Evolutionary conservation across 2,329 filamentous ascomycete genomes (phyloP).

Genomic region (Nothophaeocryptopus gaeumannii): DNA sequence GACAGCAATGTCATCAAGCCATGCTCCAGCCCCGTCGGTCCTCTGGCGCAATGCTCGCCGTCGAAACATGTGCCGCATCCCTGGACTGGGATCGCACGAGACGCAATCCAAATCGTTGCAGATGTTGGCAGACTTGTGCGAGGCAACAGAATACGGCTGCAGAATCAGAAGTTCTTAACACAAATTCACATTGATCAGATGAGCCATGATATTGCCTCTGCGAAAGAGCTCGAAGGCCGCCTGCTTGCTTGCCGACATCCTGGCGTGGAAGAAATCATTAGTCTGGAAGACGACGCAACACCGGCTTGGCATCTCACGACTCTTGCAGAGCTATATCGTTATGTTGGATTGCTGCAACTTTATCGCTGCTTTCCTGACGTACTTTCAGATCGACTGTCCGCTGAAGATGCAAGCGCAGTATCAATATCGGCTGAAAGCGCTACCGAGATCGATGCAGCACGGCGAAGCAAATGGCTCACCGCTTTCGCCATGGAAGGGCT

Average conservation of each 20-base stretch:
- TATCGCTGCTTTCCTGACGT: constrained; percentile 53
- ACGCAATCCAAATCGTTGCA: constrained; percentile 45
- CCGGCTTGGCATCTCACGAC: constrained; percentile 54
- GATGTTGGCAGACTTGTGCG: constrained; percentile 43
- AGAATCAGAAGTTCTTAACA: constrained; percentile 24
- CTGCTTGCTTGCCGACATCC: constrained; percentile 50
- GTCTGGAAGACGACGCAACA: constrained; percentile 53
- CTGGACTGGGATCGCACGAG: constrained; percentile 50
- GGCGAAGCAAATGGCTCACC: constrained; percentile 45
- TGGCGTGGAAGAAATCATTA: constrained; percentile 47
- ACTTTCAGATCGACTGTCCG: constrained; percentile 14
- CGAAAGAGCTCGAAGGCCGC: constrained; percentile 47
- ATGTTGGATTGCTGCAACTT: constrained; percentile 53
- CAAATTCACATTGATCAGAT: constrained; percentile 22
- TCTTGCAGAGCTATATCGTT: constrained; percentile 55
- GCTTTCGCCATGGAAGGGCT: constrained; percentile 54
- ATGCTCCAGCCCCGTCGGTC: constrained; percentile 26
- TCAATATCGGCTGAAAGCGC: constrained; percentile 5
- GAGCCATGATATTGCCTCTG: constrained; percentile 29
- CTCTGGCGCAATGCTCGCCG: constrained; percentile 34
- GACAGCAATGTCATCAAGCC: constrained; percentile 51
- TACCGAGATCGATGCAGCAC: constrained; percentile 23
- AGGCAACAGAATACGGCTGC: constrained; percentile 15
- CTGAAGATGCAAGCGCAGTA: constrained; percentile 2
- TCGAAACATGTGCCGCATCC: constrained; percentile 27